Percentiles rank a stretch among this genome's conserved stretches.
Conservation (phyloP, 306 rosid genomes). For the Lathyrus tuberosus region DNA sequence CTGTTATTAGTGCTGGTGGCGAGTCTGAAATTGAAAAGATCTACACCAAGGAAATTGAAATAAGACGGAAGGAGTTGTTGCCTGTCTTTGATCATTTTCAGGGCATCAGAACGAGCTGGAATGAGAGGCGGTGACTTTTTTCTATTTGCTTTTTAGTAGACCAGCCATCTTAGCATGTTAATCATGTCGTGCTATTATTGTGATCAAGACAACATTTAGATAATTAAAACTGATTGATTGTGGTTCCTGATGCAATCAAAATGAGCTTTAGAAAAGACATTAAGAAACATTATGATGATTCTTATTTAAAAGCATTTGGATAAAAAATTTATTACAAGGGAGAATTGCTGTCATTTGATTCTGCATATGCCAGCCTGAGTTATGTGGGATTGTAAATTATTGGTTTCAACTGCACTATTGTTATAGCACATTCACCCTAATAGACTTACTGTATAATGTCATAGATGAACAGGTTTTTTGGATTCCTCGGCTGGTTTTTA, state of each 20-base stretch:
- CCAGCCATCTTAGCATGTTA: constrained; percentile 13
- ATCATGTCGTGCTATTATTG: not conserved
- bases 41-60: too few species aligned
- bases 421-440: too few species aligned
- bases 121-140: too few species aligned
- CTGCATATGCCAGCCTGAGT: not conserved
- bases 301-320: not conserved
- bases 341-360: constrained; percentile 23
- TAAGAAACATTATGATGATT: constrained; percentile 28
- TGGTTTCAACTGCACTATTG: too few species aligned
- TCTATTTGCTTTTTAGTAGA: constrained; percentile 14
- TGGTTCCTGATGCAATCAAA: constrained; percentile 22
- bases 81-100: too few species aligned
- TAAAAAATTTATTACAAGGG: not conserved
- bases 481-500: not conserved
- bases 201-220: constrained; percentile 21
- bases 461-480: constrained; percentile 22
- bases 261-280: constrained; percentile 1
- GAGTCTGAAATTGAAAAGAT: too few species aligned
- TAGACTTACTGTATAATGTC: too few species aligned
- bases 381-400: too few species aligned
- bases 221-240: constrained; percentile 7
- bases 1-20: too few species aligned
- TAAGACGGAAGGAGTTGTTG: too few species aligned
- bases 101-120: too few species aligned